Evolutionary conservation across 352 stramenopile species (phyloP).

Genomic region (Albugo laibachii): DNA sequence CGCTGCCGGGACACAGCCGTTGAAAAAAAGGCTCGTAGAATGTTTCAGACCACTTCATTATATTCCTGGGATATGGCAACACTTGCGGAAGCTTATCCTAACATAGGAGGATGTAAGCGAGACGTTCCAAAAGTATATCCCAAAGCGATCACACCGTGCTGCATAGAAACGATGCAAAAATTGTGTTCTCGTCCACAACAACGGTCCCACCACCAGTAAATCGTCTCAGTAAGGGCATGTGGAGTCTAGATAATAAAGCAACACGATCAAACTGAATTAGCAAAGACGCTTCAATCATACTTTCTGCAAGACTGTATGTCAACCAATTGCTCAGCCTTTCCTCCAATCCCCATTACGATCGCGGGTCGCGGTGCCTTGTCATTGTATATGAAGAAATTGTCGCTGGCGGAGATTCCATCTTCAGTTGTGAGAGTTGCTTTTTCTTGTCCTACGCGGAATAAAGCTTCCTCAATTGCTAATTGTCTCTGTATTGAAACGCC

Average conservation of each 20-base stretch:
- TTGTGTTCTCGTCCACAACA: constrained; percentile 86
- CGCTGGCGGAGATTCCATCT: too few species aligned
- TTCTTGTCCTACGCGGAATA: constrained; percentile 76
- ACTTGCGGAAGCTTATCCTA: constrained; percentile 51
- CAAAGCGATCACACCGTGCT: constrained; percentile 22
- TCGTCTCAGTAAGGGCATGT: constrained; percentile 80
- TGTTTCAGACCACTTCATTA: constrained; percentile 82
- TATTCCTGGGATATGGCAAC: constrained; percentile 74
- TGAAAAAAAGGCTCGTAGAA: constrained; percentile 71
- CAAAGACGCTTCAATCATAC: background rate
- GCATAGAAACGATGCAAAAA: constrained; percentile 87
- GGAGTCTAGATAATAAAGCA: constrained; percentile 17
- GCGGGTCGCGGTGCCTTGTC: constrained; percentile 39
- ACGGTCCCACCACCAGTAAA: constrained; percentile 96
- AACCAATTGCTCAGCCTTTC: constrained; percentile 83
- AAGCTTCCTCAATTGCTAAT: constrained; percentile 83
- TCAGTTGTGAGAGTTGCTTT: background rate
- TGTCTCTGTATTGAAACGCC: constrained; percentile 49
- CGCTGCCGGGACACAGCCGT: constrained; percentile 15
- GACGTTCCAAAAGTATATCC: too few species aligned
- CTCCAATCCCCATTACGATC: constrained; percentile 91
- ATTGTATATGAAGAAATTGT: constrained; percentile 75
- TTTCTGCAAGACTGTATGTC: constrained; percentile 17
- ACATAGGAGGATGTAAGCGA: background rate
- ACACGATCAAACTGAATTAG: background rate